phyloP scores from a whole-genome alignment of 2,329 filamentous ascomycete species.

The Hirsutella minnesotensis region DNA sequence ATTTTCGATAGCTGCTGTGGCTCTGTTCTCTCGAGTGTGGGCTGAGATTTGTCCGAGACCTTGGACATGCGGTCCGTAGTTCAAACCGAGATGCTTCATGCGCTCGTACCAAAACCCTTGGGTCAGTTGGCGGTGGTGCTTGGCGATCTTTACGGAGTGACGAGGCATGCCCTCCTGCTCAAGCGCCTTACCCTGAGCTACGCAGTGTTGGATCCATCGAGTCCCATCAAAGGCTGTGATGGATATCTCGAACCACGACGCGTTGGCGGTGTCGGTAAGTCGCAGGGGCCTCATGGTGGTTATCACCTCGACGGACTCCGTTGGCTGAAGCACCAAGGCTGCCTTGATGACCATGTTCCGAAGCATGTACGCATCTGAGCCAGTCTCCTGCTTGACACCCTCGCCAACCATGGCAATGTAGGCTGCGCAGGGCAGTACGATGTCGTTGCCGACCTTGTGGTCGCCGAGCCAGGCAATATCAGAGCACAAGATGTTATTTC shows the following conservation, averaged over 20 bases:
- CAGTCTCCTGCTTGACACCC: constrained; percentile 16
- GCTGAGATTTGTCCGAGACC: constrained; percentile 5
- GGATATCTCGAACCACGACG: constrained; percentile 7
- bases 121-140: background rate
- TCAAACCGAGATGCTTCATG: constrained; percentile 1
- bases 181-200: constrained; percentile 4
- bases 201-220: constrained; percentile 6
- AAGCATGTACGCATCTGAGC: constrained; percentile 1
- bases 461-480: constrained; percentile 32
- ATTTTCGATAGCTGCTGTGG: background rate
- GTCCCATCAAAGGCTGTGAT: constrained; percentile 7
- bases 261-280: constrained; percentile 4
- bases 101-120: background rate
- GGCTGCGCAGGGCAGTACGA: constrained; percentile 30
- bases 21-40: background rate
- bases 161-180: background rate
- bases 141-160: background rate
- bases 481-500: constrained; percentile 23
- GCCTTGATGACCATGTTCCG: constrained; percentile 5
- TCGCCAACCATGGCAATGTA: constrained; percentile 31
- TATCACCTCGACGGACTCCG: constrained; percentile 5
- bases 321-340: constrained; percentile 4
- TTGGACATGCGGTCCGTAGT: constrained; percentile 4
- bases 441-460: constrained; percentile 25
- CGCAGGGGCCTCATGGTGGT: constrained; percentile 5